Percentiles rank a stretch among this genome's conserved stretches.
phyloP scores from a whole-genome alignment of 129 eudicot genomes.

The Chrysanthemum lavandulifolium region DNA sequence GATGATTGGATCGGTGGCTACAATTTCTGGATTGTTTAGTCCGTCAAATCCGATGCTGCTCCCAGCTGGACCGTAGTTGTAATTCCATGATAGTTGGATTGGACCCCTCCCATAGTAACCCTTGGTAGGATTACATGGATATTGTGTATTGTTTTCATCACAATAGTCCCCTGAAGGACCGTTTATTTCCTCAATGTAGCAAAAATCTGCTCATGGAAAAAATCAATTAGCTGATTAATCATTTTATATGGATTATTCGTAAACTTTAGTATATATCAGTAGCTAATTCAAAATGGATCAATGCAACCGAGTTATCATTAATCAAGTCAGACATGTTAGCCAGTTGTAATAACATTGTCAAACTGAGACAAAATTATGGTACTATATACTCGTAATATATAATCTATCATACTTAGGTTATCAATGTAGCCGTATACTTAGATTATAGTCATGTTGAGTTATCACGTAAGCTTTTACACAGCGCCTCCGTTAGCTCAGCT shows the following conservation, averaged over 20 bases:
- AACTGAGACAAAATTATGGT: too few species aligned
- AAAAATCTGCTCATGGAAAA: slow-evolving; percentile 19
- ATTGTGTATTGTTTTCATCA: slow-evolving; percentile 25
- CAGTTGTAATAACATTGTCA: too few species aligned
- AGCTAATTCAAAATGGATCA: too few species aligned
- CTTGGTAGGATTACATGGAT: slow-evolving; percentile 36
- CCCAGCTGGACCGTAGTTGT: slow-evolving; percentile 36
- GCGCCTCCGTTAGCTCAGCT: too few species aligned
- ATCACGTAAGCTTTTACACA: too few species aligned
- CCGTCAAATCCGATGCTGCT: slow-evolving; percentile 29
- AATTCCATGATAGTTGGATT: slow-evolving; percentile 35
- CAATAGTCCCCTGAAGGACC: slow-evolving; percentile 34
- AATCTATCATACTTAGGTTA: too few species aligned
- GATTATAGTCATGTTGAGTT: too few species aligned
- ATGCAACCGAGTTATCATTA: too few species aligned
- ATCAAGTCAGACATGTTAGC: too few species aligned
- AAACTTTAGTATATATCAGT: too few species aligned
- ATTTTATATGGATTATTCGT: neutral
- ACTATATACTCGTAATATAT: too few species aligned
- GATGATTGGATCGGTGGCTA: slow-evolving; percentile 29
- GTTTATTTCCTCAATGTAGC: slow-evolving; percentile 31
- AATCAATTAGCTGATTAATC: neutral
- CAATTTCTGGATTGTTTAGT: slow-evolving; percentile 34
- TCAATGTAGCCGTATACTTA: too few species aligned
- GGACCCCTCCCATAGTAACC: slow-evolving; percentile 43